phyloP scores from a whole-genome alignment of 2,329 filamentous ascomycete species.

The Aspergillus niger region DNA sequence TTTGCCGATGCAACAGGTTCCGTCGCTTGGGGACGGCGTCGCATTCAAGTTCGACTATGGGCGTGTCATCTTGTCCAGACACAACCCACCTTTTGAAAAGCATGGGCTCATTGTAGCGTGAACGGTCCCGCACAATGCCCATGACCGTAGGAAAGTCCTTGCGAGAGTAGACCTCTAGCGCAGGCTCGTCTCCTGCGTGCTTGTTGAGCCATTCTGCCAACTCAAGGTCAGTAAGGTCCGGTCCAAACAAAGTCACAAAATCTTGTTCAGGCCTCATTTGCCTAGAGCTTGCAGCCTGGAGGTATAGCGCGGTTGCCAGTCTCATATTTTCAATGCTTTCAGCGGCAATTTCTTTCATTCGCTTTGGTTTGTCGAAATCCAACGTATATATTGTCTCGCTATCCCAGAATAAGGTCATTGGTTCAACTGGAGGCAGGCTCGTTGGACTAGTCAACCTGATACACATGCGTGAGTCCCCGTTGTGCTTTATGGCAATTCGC shows the following conservation, averaged over 20 bases:
- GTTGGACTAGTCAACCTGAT: slow-evolving; percentile 28
- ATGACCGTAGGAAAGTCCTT: not conserved
- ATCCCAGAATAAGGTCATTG: slow-evolving; percentile 35
- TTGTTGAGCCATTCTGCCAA: slow-evolving; percentile 25
- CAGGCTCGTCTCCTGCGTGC: slow-evolving; percentile 26
- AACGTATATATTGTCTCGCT: slow-evolving; percentile 24
- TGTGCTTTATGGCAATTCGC: slow-evolving; percentile 22
- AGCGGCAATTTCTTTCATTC: slow-evolving; percentile 8
- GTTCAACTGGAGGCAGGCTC: slow-evolving; percentile 18
- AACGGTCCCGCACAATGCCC: slow-evolving; percentile 33
- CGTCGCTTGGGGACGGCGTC: slow-evolving; percentile 28
- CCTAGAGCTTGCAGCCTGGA: slow-evolving; percentile 26
- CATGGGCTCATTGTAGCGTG: slow-evolving; percentile 27
- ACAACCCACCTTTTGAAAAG: slow-evolving; percentile 30
- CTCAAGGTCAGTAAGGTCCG: slow-evolving; percentile 19
- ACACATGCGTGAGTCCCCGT: slow-evolving; percentile 19
- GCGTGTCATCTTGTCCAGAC: slow-evolving; percentile 1
- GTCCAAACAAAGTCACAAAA: slow-evolving; percentile 32
- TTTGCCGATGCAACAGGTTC: slow-evolving; percentile 29
- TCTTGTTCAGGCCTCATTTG: slow-evolving; percentile 17
- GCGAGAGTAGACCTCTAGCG: slow-evolving; percentile 24
- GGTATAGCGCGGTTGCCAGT: slow-evolving; percentile 33
- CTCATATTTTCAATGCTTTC: slow-evolving; percentile 34
- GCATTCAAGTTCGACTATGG: slow-evolving; percentile 29
- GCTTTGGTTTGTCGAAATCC: slow-evolving; percentile 19